These are phyloP conservation scores for Phylloporus sp. DNA, from an alignment of 768 basidiomycete genomes.

Conservation along the genomic window DNA sequence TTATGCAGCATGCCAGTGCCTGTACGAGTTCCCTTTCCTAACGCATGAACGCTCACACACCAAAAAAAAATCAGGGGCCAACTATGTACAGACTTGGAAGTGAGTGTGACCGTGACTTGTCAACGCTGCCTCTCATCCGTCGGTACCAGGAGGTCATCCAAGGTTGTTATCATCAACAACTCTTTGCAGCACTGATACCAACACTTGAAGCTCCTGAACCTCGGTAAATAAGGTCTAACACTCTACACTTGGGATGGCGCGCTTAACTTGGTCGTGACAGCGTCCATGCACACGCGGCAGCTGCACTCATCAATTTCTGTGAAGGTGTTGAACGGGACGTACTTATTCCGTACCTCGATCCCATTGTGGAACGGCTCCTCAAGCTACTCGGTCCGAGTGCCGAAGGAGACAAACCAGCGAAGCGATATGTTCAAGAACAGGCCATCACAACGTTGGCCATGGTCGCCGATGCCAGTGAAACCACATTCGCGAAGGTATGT, in stretches of 20 bases:
- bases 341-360: conserved; percentile 73
- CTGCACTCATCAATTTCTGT: conserved; percentile 88
- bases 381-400: conserved; percentile 56
- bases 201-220: conserved; percentile 74
- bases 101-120: conserved; percentile 28
- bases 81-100: conserved; percentile 85
- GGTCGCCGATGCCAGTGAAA: conserved; percentile 83
- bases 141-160: conserved; percentile 68
- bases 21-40: conserved; percentile 41
- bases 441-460: conserved; percentile 85
- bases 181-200: conserved; percentile 68
- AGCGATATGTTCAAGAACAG: conserved; percentile 80
- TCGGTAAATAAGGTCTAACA: conserved; percentile 38
- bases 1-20: conserved; percentile 82
- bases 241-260: not conserved
- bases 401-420: conserved; percentile 38
- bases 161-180: conserved; percentile 58
- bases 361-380: conserved; percentile 61
- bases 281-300: conserved; percentile 83
- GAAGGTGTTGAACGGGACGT: conserved; percentile 76
- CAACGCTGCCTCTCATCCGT: not conserved
- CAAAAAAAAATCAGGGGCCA: conserved; percentile 56
- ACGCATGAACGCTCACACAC: not conserved
- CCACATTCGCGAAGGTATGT: conserved; percentile 66
- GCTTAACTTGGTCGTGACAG: conserved; percentile 34